phyloP scores from a whole-genome alignment of 2,329 filamentous ascomycete species.

The Aschersonia sp. region DNA sequence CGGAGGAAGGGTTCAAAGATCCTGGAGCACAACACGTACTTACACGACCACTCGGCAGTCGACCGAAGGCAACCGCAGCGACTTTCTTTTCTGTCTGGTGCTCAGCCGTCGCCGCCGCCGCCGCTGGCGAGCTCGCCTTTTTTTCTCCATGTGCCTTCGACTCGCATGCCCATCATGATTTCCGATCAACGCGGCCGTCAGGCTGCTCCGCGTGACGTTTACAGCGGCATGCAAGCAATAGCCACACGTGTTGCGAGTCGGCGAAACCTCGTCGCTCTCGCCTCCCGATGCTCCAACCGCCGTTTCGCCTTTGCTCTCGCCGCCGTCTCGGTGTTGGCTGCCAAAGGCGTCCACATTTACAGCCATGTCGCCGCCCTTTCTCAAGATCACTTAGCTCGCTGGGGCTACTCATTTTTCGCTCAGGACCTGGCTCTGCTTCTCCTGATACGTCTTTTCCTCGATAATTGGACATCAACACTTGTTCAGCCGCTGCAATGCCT shows the following conservation, averaged over 20 bases:
- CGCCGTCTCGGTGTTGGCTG: constrained; percentile 11
- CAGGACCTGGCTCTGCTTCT: constrained; percentile 16
- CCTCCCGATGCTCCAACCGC: constrained; percentile 10
- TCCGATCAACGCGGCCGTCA: not conserved
- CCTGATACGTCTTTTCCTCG: constrained; percentile 14
- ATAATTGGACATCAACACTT: constrained; percentile 8
- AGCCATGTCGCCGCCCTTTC: constrained; percentile 13
- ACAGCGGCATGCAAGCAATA: not conserved
- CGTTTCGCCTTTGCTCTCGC: constrained; percentile 15
- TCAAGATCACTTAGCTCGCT: constrained; percentile 11
- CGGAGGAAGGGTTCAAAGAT: too few relatives aligned
- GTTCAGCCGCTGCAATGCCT: constrained; percentile 1
- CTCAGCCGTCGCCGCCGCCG: too few relatives aligned
- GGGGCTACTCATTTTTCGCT: constrained; percentile 16
- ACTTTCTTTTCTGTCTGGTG: too few relatives aligned
- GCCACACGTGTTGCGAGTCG: not conserved
- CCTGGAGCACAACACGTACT: too few relatives aligned
- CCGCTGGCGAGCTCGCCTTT: not conserved
- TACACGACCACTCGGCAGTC: too few relatives aligned
- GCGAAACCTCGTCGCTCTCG: not conserved
- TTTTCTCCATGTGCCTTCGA: not conserved
- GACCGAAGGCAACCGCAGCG: too few relatives aligned
- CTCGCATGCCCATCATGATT: not conserved
- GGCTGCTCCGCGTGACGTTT: not conserved
- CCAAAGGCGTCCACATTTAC: constrained; percentile 15